Conservation (phyloP, 805 yeast species). For the Barnettozyma sucrosica region DNA sequence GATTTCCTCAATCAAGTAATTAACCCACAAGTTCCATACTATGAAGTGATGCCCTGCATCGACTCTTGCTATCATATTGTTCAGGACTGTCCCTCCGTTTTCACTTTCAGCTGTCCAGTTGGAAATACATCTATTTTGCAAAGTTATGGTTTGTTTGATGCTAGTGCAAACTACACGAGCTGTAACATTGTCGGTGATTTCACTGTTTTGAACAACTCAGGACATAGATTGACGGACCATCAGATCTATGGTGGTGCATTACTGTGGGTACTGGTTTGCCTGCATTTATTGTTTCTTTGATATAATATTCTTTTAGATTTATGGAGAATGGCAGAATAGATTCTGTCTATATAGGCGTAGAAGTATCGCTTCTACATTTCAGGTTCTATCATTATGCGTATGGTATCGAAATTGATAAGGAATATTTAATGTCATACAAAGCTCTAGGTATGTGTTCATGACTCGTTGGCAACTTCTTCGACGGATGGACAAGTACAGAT, state of each 20-base stretch:
- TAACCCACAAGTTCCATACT: constrained; percentile 52
- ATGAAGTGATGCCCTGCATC: constrained; percentile 82
- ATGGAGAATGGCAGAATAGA: background rate
- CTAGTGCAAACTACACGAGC: constrained; percentile 23
- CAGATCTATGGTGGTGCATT: background rate
- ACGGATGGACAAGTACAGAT: constrained; percentile 91
- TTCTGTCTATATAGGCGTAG: no score
- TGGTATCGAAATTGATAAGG: background rate
- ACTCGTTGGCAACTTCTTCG: constrained; percentile 53
- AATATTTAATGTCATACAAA: no score
- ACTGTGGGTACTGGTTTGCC: background rate
- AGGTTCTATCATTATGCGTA: background rate
- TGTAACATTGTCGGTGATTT: constrained; percentile 38
- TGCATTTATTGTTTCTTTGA: no score
- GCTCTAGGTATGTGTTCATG: background rate
- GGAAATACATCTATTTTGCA: constrained; percentile 16
- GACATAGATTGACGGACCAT: background rate
- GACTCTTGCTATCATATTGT: constrained; percentile 75
- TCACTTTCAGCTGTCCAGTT: constrained; percentile 71
- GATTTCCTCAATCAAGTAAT: constrained; percentile 47
- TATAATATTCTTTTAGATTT: no score
- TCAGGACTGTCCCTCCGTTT: constrained; percentile 74
- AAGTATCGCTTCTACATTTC: background rate
- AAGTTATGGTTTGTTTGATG: constrained; percentile 28
- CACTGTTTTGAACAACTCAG: background rate